phyloP scores from a whole-genome alignment of 2,329 filamentous ascomycete genomes.

The Fusarium metavorans region DNA sequence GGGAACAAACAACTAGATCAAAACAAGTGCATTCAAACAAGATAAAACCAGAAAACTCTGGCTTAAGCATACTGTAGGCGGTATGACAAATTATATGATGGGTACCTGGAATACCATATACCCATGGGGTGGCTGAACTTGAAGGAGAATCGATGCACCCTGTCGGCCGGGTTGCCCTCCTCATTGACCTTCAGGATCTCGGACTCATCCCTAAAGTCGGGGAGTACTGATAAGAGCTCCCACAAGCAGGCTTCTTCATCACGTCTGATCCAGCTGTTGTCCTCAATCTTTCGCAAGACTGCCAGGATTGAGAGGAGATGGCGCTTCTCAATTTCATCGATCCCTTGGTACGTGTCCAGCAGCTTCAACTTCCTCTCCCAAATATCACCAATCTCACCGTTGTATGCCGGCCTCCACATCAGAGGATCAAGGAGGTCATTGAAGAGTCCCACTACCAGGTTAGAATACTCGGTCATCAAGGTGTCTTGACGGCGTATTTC shows the following conservation, averaged over 20 bases:
- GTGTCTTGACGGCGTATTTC: not conserved
- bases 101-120: too few relatives aligned
- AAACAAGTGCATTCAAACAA: not conserved
- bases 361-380: constrained; percentile 11
- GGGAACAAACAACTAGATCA: not conserved
- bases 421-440: not conserved
- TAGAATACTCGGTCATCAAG: not conserved
- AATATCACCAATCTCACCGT: not conserved
- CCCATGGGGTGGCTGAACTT: too few relatives aligned
- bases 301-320: not conserved
- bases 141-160: not conserved
- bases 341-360: not conserved
- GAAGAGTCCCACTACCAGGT: not conserved
- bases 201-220: not conserved
- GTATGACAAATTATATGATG: too few relatives aligned
- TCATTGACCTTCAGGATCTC: too few relatives aligned
- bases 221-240: not conserved
- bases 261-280: not conserved
- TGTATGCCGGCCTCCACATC: not conserved
- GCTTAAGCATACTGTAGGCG: too few relatives aligned
- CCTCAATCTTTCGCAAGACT: not conserved
- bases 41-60: not conserved
- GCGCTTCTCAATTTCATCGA: not conserved
- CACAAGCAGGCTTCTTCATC: constrained; percentile 6
- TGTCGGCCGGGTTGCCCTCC: not conserved